These are phyloP conservation scores for Phytophthora cryptogea DNA, from an alignment of 352 stramenopile genomes.

Conservation along the genomic window DNA sequence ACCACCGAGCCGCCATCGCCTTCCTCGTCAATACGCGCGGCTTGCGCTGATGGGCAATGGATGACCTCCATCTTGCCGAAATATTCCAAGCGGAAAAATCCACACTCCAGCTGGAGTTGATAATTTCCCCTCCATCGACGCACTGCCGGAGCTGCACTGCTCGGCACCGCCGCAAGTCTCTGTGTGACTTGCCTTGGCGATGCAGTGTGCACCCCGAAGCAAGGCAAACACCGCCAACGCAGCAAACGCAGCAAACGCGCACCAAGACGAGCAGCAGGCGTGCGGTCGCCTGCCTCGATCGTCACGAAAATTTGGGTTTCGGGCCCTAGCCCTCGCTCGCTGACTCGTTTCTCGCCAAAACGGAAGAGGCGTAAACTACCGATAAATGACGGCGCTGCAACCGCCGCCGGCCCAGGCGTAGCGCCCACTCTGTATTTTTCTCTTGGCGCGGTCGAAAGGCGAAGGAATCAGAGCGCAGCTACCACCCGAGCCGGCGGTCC, in stretches of 20 bases:
- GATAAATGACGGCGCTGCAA: conserved; percentile 29
- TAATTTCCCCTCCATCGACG: background rate
- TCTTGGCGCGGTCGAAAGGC: conserved; percentile 31
- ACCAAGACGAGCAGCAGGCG: conserved; percentile 22
- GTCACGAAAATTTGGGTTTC: conserved; percentile 33
- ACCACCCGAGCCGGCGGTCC: conserved; percentile 23
- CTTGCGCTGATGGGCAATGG: conserved; percentile 12
- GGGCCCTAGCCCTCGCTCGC: background rate
- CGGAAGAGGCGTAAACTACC: conserved; percentile 19
- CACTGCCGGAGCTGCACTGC: background rate
- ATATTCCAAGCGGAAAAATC: conserved; percentile 32
- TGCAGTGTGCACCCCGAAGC: conserved; percentile 6
- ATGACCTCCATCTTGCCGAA: conserved; percentile 2
- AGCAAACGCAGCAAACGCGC: background rate
- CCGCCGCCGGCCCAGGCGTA: conserved; percentile 3
- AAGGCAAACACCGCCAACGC: background rate
- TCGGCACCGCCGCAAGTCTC: background rate
- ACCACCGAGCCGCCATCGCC: background rate
- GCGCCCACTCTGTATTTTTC: conserved; percentile 47
- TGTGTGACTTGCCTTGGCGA: conserved; percentile 1
- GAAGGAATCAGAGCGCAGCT: conserved; percentile 21
- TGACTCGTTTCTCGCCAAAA: conserved; percentile 27
- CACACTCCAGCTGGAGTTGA: conserved; percentile 18
- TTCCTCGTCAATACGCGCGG: conserved; percentile 3
- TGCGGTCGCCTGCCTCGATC: background rate